Percentiles rank a stretch among this genome's conserved stretches.
Evolutionary conservation across 225 moss, liverwort and hornwort genomes (phyloP).

Genomic region (Climacium dendroides): DNA sequence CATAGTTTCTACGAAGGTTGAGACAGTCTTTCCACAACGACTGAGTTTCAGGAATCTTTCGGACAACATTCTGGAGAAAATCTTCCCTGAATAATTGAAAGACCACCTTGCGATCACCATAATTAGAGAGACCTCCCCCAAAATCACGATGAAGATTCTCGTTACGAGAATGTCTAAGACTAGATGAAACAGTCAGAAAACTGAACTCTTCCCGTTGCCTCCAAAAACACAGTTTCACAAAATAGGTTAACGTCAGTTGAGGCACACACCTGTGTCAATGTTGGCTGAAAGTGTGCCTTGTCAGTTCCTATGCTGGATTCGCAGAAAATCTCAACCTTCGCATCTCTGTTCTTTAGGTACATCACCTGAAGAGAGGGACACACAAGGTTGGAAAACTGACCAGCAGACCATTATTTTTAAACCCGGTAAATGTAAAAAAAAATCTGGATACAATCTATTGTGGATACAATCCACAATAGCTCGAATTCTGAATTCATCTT

Average conservation of each 20-base stretch:
- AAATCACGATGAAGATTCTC: not conserved
- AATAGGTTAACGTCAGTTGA: not conserved
- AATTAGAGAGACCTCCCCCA: not conserved
- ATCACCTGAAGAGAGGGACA: constrained; percentile 1
- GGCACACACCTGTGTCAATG: constrained; percentile 15
- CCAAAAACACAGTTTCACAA: not conserved
- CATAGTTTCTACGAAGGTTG: not conserved
- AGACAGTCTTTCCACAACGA: not conserved
- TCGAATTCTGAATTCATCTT: not conserved
- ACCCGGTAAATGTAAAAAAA: too few species aligned
- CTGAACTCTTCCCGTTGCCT: not conserved
- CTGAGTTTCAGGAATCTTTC: not conserved
- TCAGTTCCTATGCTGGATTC: constrained; percentile 32
- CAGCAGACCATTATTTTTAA: too few species aligned
- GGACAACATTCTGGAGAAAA: not conserved
- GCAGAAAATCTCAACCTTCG: constrained; percentile 11
- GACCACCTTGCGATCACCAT: not conserved
- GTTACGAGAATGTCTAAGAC: not conserved
- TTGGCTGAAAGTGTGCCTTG: constrained; percentile 8
- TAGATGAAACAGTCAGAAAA: not conserved
- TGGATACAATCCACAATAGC: not conserved
- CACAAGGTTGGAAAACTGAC: not conserved
- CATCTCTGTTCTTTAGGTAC: constrained; percentile 14
- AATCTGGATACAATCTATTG: too few species aligned
- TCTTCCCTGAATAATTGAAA: too few species aligned